Evolutionary conservation across 768 basidiomycete species (phyloP), one percentile per base, ranked within the genome.

Genomic region (Guyanaporus albipodus): DNA sequence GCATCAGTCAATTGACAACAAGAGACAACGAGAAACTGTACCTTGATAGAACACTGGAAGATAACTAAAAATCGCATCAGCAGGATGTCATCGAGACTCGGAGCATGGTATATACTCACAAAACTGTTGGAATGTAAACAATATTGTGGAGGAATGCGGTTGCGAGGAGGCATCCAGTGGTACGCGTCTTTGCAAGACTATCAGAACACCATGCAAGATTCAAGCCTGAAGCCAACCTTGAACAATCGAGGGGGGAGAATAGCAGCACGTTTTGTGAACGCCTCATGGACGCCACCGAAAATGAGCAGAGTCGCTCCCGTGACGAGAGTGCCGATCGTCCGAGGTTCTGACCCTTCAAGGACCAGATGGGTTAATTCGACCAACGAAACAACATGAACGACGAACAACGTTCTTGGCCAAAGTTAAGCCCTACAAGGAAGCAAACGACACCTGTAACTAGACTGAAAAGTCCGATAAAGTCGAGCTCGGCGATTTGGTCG

Each of bases 231-330:
- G 32, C 64, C 17, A 34, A 79, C 83, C 68, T 78, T 79, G 70
- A 89, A 88, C 22, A 89, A 58, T n/a, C 87, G 77, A 8, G 85
- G 82, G 14, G 87, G 86, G 17, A 90, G 61, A 44, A 90, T 85
- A 0, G 85, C 83, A 2, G 80, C 79, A 11, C 83, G 72, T 19
- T 64, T 74, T 1, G 87, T 90, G 50, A 64, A 73, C 4, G 65
- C 37, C 60, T 90, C 87, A 50, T 85, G 81, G 8, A 83, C 55
- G 4, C 61, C 72, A 3, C 74, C 78, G 4, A 60, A 28, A 8
- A 85, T 38, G 3, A 89, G 67, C 2, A 82, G 46, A 0, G 68
- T 68, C 42, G 70, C 62, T 15, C 87, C 86, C 33, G 83, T 67
- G 2, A 66, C 69, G 8, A 88, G 66, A 2, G 80, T 68, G 2